Base-by-base conservation (phyloP, 2,329 filamentous ascomycete species). In the Alternaria viburni region DNA sequence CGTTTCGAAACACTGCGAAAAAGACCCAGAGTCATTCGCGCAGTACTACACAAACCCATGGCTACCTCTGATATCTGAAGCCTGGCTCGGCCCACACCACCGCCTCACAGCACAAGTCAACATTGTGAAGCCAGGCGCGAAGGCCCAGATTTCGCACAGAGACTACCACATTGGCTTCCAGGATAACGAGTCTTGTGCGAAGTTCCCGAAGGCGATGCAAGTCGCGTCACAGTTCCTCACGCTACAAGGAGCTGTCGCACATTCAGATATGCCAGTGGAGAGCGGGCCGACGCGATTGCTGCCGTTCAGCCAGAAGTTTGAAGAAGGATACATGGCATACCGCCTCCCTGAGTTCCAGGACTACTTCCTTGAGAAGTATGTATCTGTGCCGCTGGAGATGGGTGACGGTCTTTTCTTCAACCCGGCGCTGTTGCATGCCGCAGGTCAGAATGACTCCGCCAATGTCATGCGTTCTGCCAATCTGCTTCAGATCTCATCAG, bases 131-230 rank as follows among this genome's bases (percentile, higher is more conserved):
- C 87, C 88, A 0, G 86, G 87, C 17, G 86, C 86, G 13, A 79
- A 82, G 36, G 81, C 88, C 1, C 88, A 90, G 70, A 83, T 85
- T 26, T 81, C 80, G 8, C 88, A 90, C 70, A 82, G 88, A 1
- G 88, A 90, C 71, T 90, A 90, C 70, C 88, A 90, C 69, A 81
- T 90, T 1, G 88, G 88, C 0, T 90, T 90, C 76, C 87, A 89
- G 73, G 86, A 84, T 0, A 72, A 81, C 3, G 82, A 82, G 7
- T 78, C 77, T 1, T 75, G 74, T 46, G 80, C 81, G 0, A 76
- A 71, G 17, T 87, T 85, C 62, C 88, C 88, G 0, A 82, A 81
- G 43, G 82, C 81, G 0, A 81, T 84, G 74, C 88, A 90, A 46
- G 66, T 83, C 1, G 83, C 86, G 0, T 86, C 82, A 25, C 86